Evolutionary conservation across 2,329 filamentous ascomycete species (phyloP).

Genomic region (Apiospora kogelbergensis): DNA sequence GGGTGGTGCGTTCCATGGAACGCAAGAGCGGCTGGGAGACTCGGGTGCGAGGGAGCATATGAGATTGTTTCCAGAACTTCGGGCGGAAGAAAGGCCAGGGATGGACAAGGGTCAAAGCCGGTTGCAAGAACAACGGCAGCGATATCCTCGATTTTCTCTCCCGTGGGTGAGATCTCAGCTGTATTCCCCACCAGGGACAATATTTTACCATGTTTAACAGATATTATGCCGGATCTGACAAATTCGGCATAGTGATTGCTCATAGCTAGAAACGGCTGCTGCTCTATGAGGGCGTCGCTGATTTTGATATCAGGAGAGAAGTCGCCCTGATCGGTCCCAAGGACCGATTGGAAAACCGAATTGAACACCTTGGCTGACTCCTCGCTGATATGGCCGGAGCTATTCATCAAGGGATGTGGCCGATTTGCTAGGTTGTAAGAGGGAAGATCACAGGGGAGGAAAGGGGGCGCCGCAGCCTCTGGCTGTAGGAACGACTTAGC

Average conservation of each 20-base stretch:
- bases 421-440: constrained; percentile 70
- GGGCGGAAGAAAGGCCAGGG: constrained; percentile 63
- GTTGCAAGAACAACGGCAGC: constrained; percentile 73
- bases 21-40: constrained; percentile 65
- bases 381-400: constrained; percentile 61
- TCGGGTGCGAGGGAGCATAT: constrained; percentile 52
- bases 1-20: constrained; percentile 66
- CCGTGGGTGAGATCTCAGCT: constrained; percentile 31
- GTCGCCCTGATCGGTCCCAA: constrained; percentile 56
- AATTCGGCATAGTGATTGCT: constrained; percentile 74
- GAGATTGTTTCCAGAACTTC: constrained; percentile 57
- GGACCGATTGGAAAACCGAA: constrained; percentile 43
- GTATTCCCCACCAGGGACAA: constrained; percentile 34
- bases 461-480: constrained; percentile 51
- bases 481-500: constrained; percentile 38
- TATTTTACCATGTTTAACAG: constrained; percentile 49
- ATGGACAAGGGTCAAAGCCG: constrained; percentile 66
- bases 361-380: constrained; percentile 58
- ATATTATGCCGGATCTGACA: constrained; percentile 64
- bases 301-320: constrained; percentile 46
- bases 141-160: constrained; percentile 50
- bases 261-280: constrained; percentile 67
- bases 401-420: constrained; percentile 58
- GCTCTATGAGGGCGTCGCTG: constrained; percentile 37
- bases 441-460: constrained; percentile 71